These are phyloP conservation scores for Camellia oleifera DNA, from an alignment of 179 eudicot species.

Conservation along the genomic window DNA sequence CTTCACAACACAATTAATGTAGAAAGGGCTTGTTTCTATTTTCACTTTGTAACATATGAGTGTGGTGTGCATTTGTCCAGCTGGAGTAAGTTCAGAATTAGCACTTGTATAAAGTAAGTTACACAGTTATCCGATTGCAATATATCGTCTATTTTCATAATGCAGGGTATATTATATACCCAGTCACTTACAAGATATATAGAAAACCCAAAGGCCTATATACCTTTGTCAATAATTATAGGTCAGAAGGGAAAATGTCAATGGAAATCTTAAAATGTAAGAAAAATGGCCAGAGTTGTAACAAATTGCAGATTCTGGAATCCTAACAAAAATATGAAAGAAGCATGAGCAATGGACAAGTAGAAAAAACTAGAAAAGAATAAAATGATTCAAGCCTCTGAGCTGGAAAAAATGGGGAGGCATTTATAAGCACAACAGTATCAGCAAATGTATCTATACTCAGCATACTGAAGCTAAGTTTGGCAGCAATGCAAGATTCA, in stretches of 20 bases:
- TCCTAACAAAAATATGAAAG: background rate
- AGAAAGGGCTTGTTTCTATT: background rate
- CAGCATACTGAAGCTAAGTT: background rate
- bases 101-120: background rate
- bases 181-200: background rate
- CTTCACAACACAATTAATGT: background rate
- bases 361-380: background rate
- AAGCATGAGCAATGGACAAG: background rate
- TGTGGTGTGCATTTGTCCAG: conserved; percentile 17
- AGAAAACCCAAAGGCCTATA: background rate
- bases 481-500: background rate
- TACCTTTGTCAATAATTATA: background rate
- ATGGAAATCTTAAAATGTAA: background rate
- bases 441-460: background rate
- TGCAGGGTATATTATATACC: background rate
- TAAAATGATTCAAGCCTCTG: background rate
- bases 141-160: conserved; percentile 8
- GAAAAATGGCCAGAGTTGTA: background rate
- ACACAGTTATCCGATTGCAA: background rate
- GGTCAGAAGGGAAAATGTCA: background rate
- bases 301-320: background rate
- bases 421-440: background rate
- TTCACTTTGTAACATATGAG: background rate
- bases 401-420: background rate
- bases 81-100: background rate